Base-by-base conservation (phyloP, 768 basidiomycete genomes). In the Russula virescens region DNA sequence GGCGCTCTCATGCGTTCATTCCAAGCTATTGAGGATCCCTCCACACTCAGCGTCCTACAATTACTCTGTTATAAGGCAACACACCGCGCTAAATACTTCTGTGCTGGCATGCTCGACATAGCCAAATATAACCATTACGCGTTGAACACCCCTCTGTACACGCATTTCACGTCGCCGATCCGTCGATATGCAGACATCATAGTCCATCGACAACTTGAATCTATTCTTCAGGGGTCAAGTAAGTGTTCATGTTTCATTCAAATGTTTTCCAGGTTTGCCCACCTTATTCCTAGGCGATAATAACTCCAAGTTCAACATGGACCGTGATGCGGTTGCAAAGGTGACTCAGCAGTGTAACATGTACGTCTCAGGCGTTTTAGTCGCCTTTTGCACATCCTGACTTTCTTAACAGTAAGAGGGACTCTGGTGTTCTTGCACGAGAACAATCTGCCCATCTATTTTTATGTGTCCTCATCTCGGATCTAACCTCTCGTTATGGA, bases 321-420 rank as follows among this genome's bases (percentile, higher is more conserved):
- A 99, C 71, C 89, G 95, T 65, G 97, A 98, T 74, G 90, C 94
- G 61, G 94, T 98, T 38, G 94, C 95, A 28, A 98, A 98, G 76
- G 84, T 97, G 23, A 96, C 97, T 48, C 96, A 98, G 72, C 94
- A 98, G 71, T 98, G 95, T 74, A 98, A 98, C 72, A 95, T 96
- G 91, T 95, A 71, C 50, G 87, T 76, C 7, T 25, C 18, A 21
- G 26, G 4, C 40, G 25, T 28, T 45, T 18, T n/a, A 21, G 16
- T 51, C 21, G 4, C 38, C 3, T 2, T 43, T 46, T 67, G n/a
- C 49, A 40, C 52, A 46, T 38, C 31, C 23, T 26, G 21, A 59
- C 49, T 63, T 46, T 48, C 40, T 23, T 59, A 69, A 70, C 67
- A 93, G 90, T 69, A 95, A 95, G 80, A 85, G 86, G 45, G 96